A percentile compares a stretch with the other conserved stretches of the same genome.
phyloP scores from a whole-genome alignment of 2,329 filamentous ascomycete species.

The Drechslera avenae region DNA sequence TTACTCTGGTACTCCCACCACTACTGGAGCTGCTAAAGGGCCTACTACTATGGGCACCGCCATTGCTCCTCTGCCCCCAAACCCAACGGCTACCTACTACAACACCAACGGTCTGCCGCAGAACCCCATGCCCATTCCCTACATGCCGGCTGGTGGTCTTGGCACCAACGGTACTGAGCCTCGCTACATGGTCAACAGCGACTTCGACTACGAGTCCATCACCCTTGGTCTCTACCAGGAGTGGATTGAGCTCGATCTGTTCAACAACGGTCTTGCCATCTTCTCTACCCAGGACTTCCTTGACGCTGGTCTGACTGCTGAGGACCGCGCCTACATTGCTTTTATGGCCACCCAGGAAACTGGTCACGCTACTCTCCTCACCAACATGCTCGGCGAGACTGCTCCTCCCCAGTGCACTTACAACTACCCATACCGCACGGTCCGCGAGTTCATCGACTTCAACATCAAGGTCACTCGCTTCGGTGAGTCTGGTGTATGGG shows the following conservation, averaged over 20 bases:
- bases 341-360: slow-evolving; percentile 80
- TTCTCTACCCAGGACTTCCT: slow-evolving; percentile 74
- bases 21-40: slow-evolving; percentile 70
- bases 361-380: slow-evolving; percentile 76
- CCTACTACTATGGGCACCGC: slow-evolving; percentile 59
- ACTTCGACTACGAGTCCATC: slow-evolving; percentile 83
- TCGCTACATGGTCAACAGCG: slow-evolving; percentile 76
- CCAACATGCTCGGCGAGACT: slow-evolving; percentile 75
- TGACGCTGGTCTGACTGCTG: slow-evolving; percentile 67
- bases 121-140: slow-evolving; percentile 71
- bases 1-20: slow-evolving; percentile 69
- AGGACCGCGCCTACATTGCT: slow-evolving; percentile 72
- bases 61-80: slow-evolving; percentile 63
- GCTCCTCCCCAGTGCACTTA: slow-evolving; percentile 78
- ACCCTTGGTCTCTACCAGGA: slow-evolving; percentile 78
- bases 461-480: slow-evolving; percentile 83
- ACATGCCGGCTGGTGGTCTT: slow-evolving; percentile 70
- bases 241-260: slow-evolving; percentile 83
- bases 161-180: slow-evolving; percentile 79
- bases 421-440: slow-evolving; percentile 77
- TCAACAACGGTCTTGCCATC: slow-evolving; percentile 73
- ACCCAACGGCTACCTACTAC: slow-evolving; percentile 69
- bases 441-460: slow-evolving; percentile 81
- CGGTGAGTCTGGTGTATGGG: slow-evolving; percentile 80
- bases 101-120: slow-evolving; percentile 72